Evolutionary conservation across 2,329 filamentous ascomycete genomes (phyloP), one percentile per base, ranked within the genome.

Genomic region (Dryadomyces quercus-mongolicae): DNA sequence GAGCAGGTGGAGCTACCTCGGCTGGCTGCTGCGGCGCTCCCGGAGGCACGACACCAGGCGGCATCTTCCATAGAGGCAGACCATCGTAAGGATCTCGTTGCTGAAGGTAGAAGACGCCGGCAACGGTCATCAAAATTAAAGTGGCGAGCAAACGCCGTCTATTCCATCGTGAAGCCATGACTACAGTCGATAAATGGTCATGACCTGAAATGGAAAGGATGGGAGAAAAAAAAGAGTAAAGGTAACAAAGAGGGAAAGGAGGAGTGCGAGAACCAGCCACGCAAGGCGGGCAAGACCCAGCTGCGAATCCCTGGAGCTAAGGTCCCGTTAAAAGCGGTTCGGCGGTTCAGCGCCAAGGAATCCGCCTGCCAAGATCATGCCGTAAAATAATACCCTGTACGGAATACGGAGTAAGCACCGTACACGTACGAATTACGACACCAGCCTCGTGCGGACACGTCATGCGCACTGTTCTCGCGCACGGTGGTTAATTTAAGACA

Each of bases 151-250:
- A 15, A 31, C 57, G 57, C 22, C 58, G 57, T 20, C 42, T 49
- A 49, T 42, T 56, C 58, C 57, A 58, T 22, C 58, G 58, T 8
- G 52, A 43, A 15, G 55, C 58, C 58, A 60, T 60, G 48, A 40
- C 22, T 21, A n/a, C 36, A 9, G 36, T 40, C 15, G 49, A 25
- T 2, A 16, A 10, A 40, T 22, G n/a, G 25, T 36, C 46, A 49
- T 48, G 45, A 36, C 20, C 16, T 12, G 22, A 13, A 22, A 31
- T 12, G 10, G 15, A 31, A 49, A 34, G 10, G 20, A 40, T 18
- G 22, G 12, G 21, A 50, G 16, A 25, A 44, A 25, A 10, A 51
- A 25, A 44, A 51, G 25, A 25, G 31, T 18, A 25, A 36, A 51
- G 44, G 25, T 3, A 51, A n/a, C 15, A 25, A 51, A 44, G 21